These are phyloP conservation scores for Juglanconis juglandina DNA, from an alignment of 2,329 filamentous ascomycete genomes.

Conservation along the genomic window DNA sequence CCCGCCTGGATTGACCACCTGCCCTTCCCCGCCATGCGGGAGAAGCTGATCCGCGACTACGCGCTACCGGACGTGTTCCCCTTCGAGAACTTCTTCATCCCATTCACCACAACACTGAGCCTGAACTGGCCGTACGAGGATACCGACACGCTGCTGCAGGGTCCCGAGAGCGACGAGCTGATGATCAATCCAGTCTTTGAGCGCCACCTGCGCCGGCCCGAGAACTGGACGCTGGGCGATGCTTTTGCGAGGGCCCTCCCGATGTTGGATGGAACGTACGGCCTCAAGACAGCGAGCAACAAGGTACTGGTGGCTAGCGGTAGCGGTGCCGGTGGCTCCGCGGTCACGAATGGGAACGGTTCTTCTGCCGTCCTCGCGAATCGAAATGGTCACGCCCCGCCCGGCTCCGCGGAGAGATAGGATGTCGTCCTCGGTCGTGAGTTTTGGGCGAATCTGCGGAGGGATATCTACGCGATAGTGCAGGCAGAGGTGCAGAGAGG, in stretches of 20 bases:
- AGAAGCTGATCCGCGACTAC: constrained; percentile 55
- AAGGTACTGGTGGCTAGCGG: neutral
- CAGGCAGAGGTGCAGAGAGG: too few relatives aligned
- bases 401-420: constrained; percentile 2
- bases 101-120: constrained; percentile 71
- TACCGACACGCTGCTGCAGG: constrained; percentile 63
- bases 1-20: constrained; percentile 81
- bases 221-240: constrained; percentile 78
- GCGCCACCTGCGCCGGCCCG: constrained; percentile 67
- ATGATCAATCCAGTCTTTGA: constrained; percentile 87
- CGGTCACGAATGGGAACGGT: neutral
- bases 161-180: constrained; percentile 59
- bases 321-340: neutral
- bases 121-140: constrained; percentile 84
- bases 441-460: too few relatives aligned
- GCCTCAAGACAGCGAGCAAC: constrained; percentile 26
- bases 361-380: neutral
- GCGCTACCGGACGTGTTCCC: constrained; percentile 45
- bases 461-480: too few relatives aligned
- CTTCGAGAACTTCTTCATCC: constrained; percentile 81
- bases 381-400: neutral
- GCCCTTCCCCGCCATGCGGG: constrained; percentile 75
- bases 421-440: too few relatives aligned
- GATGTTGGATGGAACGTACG: constrained; percentile 43
- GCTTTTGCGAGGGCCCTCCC: constrained; percentile 67